These are phyloP conservation scores for Vitis amurensis DNA, from an alignment of 164 flowering plant genomes.

Conservation along the genomic window DNA sequence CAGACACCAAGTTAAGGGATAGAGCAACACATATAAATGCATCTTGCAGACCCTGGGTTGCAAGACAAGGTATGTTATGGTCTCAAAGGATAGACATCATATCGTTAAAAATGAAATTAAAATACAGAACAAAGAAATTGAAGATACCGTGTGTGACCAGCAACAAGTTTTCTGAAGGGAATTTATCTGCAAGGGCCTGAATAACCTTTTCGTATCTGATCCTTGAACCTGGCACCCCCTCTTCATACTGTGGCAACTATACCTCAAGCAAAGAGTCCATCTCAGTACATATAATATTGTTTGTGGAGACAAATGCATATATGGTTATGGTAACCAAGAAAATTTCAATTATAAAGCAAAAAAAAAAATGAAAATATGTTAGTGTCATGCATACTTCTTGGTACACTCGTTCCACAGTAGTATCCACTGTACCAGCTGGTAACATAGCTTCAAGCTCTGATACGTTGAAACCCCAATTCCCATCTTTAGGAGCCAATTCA, in stretches of 20 bases:
- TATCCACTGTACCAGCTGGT: slow-evolving; percentile 74
- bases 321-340: not conserved
- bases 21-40: no score
- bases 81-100: no score
- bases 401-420: slow-evolving; percentile 40
- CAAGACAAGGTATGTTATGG: no score
- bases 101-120: slow-evolving; percentile 13
- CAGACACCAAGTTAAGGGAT: no score
- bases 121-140: no score
- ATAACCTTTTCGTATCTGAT: slow-evolving; percentile 51
- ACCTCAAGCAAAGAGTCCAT: slow-evolving; percentile 8
- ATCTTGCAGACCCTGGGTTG: no score
- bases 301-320: not conserved
- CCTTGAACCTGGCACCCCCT: slow-evolving; percentile 44
- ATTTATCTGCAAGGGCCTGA: slow-evolving; percentile 69
- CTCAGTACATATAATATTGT: not conserved
- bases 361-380: not conserved
- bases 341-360: not conserved
- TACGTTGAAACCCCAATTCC: slow-evolving; percentile 53
- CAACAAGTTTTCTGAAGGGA: slow-evolving; percentile 71
- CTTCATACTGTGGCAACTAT: slow-evolving; percentile 83
- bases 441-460: slow-evolving; percentile 68
- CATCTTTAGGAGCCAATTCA: slow-evolving; percentile 58
- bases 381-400: slow-evolving; percentile 41
- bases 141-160: slow-evolving; percentile 75